Conservation (phyloP, 2,329 filamentous ascomycete genomes). For the Fusarium camptoceras region DNA sequence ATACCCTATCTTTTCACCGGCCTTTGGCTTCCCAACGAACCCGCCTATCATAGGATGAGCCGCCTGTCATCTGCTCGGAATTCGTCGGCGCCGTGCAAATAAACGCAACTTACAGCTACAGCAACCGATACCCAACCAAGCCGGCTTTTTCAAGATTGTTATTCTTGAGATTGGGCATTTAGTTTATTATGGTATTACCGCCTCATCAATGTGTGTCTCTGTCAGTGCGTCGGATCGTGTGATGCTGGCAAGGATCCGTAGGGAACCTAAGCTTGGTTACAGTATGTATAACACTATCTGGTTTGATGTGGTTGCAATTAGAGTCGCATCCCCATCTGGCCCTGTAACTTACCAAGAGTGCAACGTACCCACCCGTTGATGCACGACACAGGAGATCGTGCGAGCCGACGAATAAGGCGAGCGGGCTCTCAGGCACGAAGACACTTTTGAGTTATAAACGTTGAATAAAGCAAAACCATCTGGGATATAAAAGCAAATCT, state of each 20-base stretch:
- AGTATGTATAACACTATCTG: conserved; percentile 23
- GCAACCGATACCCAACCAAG: conserved; percentile 14
- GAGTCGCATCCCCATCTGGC: conserved; percentile 26
- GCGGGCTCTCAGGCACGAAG: conserved; percentile 35
- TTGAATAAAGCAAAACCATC: conserved; percentile 16
- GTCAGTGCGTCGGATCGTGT: conserved; percentile 6
- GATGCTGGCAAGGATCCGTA: conserved; percentile 4
- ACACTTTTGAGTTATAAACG: conserved; percentile 21
- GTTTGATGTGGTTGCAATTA: conserved; percentile 32
- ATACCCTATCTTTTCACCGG: conserved; percentile 11
- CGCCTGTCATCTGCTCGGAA: conserved; percentile 23
- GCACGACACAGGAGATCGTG: conserved; percentile 46
- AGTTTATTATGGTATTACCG: neutral
- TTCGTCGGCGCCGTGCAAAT: neutral
- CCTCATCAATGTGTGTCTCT: neutral
- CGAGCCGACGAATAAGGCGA: conserved; percentile 41
- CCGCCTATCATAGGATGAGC: conserved; percentile 17
- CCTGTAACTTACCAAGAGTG: conserved; percentile 19
- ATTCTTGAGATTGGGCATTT: neutral
- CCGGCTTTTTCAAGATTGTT: neutral
- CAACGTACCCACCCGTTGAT: conserved; percentile 22
- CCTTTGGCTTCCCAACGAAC: neutral
- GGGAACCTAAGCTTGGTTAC: neutral
- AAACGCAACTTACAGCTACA: conserved; percentile 1
- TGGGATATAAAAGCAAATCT: conserved; percentile 6